phyloP scores from a whole-genome alignment of 2,329 filamentous ascomycete genomes.

The Stachybotrys chlorohalonatus region DNA sequence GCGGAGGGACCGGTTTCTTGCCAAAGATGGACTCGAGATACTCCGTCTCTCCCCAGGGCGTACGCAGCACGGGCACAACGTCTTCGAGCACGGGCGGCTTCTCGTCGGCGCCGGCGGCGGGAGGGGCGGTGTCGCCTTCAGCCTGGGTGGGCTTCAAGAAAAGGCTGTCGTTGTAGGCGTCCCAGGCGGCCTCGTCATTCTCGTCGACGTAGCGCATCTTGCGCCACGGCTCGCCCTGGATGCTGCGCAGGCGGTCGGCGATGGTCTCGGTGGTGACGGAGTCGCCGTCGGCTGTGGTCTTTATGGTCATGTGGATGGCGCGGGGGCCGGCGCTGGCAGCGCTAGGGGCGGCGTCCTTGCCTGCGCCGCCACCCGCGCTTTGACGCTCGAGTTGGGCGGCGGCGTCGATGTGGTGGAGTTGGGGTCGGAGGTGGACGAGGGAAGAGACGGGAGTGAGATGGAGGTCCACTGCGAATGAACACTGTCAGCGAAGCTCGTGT shows the following conservation, averaged over 20 bases:
- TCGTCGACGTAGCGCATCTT: conserved; percentile 74
- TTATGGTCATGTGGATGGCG: conserved; percentile 80
- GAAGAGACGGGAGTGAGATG: conserved; percentile 79
- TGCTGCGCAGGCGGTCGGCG: conserved; percentile 63
- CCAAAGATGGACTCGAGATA: conserved; percentile 37
- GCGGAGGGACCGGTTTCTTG: conserved; percentile 19
- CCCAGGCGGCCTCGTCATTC: conserved; percentile 66
- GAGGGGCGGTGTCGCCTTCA: conserved; percentile 4
- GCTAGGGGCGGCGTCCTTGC: conserved; percentile 24
- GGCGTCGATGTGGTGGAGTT: conserved; percentile 90
- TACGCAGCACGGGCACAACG: conserved; percentile 27
- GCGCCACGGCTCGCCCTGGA: conserved; percentile 78
- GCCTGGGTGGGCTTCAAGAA: conserved; percentile 23
- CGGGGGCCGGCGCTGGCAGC: conserved; percentile 46
- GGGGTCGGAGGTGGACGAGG: conserved; percentile 80
- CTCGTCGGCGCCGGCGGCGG: conserved; percentile 3
- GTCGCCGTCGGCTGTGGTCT: conserved; percentile 62
- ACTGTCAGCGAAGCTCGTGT: conserved; percentile 8
- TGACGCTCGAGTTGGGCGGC: conserved; percentile 58
- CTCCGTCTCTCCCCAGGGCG: conserved; percentile 33
- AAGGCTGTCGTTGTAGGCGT: conserved; percentile 64
- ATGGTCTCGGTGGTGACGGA: conserved; percentile 60
- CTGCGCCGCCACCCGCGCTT: conserved; percentile 25
- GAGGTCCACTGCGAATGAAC: conserved; percentile 54
- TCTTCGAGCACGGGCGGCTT: conserved; percentile 19